Evolutionary conservation across 1,139 yeast species (phyloP).

Genomic region (Candida sanyaensis): DNA sequence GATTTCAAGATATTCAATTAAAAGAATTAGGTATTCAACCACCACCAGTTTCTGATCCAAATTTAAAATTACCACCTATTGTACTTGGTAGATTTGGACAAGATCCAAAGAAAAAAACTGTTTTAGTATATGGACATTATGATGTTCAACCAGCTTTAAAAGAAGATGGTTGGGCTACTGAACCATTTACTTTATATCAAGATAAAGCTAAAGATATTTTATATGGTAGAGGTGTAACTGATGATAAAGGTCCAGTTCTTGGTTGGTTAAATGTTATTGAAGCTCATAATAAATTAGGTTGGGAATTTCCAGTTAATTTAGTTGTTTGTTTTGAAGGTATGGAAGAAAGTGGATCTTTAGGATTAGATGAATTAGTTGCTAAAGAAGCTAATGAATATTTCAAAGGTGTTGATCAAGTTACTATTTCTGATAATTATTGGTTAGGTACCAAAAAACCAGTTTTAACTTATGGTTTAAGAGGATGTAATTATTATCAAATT

Average conservation of each 20-base stretch:
- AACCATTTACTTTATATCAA: constrained; percentile 74
- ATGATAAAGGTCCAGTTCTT: constrained; percentile 96
- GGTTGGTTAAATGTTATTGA: constrained; percentile 95
- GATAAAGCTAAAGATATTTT: constrained; percentile 63
- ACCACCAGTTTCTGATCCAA: constrained; percentile 69
- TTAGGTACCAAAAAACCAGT: constrained; percentile 96
- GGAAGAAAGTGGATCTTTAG: constrained; percentile 97
- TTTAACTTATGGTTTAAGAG: constrained; percentile 95
- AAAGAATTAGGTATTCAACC: constrained; percentile 88
- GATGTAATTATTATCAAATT: constrained; percentile 90
- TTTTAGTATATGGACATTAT: constrained; percentile 92
- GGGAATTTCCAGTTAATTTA: constrained; percentile 92
- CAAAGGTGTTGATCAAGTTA: constrained; percentile 87
- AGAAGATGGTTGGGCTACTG: constrained; percentile 96
- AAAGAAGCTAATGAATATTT: constrained; percentile 78
- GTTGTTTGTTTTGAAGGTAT: constrained; percentile 96
- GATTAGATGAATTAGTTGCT: constrained; percentile 81
- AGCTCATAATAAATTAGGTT: constrained; percentile 82
- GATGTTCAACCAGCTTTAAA: constrained; percentile 95
- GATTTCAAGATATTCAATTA: constrained; percentile 79
- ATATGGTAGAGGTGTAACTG: constrained; percentile 94
- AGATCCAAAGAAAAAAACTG: constrained; percentile 80
- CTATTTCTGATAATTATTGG: constrained; percentile 98
- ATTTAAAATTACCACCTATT: constrained; percentile 85
- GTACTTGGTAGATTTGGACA: constrained; percentile 84